Conservation (phyloP, 2,329 filamentous ascomycete species). For the Fusarium illudens region DNA sequence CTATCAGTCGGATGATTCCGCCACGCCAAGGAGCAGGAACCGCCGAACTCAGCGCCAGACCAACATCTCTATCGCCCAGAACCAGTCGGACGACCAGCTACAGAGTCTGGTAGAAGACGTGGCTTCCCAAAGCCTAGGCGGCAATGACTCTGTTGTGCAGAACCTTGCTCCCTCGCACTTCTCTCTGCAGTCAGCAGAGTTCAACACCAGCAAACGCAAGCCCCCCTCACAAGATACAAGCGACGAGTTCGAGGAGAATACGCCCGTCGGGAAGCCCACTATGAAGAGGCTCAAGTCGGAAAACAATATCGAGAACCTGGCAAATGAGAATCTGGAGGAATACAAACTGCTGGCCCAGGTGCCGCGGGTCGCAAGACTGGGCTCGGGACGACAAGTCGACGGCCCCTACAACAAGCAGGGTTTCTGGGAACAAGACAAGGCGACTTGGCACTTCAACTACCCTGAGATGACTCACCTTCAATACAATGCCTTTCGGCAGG, state of each 20-base stretch:
- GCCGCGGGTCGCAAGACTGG: conserved; percentile 57
- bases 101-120: conserved; percentile 62
- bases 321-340: conserved; percentile 53
- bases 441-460: conserved; percentile 68
- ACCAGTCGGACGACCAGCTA: conserved; percentile 59
- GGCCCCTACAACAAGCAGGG: conserved; percentile 62
- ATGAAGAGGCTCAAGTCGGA: conserved; percentile 67
- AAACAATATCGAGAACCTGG: conserved; percentile 48
- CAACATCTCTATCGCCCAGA: conserved; percentile 51
- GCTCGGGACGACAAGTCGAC: conserved; percentile 66
- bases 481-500: conserved; percentile 62
- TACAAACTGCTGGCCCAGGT: conserved; percentile 58
- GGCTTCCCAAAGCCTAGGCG: conserved; percentile 64
- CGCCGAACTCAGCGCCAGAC: conserved; percentile 37
- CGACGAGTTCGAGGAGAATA: conserved; percentile 58
- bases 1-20: conserved; percentile 56
- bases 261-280: conserved; percentile 53
- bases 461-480: conserved; percentile 71
- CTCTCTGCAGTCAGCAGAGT: conserved; percentile 44
- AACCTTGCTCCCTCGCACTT: conserved; percentile 32
- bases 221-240: conserved; percentile 58
- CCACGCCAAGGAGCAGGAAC: conserved; percentile 40
- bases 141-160: conserved; percentile 48
- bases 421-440: conserved; percentile 66
- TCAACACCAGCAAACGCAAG: conserved; percentile 65